Percentiles rank a stretch among this genome's conserved stretches.
Conservation (phyloP, 495 filamentous ascomycete genomes). For the Aspergillus campestris region DNA sequence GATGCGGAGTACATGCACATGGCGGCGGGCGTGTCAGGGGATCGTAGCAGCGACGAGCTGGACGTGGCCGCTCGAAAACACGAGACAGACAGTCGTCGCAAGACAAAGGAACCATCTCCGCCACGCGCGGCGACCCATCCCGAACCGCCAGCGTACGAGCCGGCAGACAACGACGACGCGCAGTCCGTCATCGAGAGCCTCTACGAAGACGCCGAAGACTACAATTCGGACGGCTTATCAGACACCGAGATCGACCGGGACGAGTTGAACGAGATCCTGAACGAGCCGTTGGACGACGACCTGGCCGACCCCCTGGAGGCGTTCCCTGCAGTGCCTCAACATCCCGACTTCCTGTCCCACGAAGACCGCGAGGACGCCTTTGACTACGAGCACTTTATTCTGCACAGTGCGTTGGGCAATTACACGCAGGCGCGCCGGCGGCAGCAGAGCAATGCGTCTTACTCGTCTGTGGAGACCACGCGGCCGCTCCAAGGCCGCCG, state of each 20-base stretch:
- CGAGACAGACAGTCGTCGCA: neutral
- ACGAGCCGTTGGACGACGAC: constrained; percentile 35
- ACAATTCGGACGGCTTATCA: constrained; percentile 14
- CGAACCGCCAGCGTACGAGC: constrained; percentile 3
- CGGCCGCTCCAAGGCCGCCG: constrained; percentile 20
- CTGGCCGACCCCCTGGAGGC: constrained; percentile 19
- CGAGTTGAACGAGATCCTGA: constrained; percentile 33
- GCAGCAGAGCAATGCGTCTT: constrained; percentile 52
- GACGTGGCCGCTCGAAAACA: neutral
- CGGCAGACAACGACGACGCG: constrained; percentile 19
- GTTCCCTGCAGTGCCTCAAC: constrained; percentile 14
- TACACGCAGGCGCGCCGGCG: constrained; percentile 43
- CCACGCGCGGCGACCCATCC: neutral
- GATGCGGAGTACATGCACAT: constrained; percentile 26
- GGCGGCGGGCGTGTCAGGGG: constrained; percentile 19
- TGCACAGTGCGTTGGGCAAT: constrained; percentile 81
- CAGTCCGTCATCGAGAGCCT: constrained; percentile 41
- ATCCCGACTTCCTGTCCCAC: constrained; percentile 46
- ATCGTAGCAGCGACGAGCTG: constrained; percentile 13
- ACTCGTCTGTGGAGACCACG: constrained; percentile 70
- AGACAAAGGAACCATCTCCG: constrained; percentile 1
- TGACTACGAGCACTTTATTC: constrained; percentile 92
- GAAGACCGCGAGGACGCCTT: constrained; percentile 97
- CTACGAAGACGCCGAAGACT: constrained; percentile 52
- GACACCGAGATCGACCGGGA: constrained; percentile 48